Evolutionary conservation across 345 rosid species (phyloP), one percentile per base, ranked within the genome.

Genomic region (Brassica napus): DNA sequence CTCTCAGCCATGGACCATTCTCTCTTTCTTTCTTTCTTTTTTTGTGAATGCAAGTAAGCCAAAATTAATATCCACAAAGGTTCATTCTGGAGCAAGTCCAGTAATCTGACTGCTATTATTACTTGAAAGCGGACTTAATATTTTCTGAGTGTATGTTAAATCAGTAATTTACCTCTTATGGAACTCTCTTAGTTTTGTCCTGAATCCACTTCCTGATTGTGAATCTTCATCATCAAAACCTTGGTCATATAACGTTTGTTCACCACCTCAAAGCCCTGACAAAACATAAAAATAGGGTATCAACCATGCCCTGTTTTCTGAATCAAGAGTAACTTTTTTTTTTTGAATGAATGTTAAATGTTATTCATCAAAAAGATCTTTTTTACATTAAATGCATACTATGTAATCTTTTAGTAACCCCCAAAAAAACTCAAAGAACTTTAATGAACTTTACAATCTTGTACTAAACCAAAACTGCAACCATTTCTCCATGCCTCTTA

Each of bases 181-280:
- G 61, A 94, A n/a, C n/a, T n/a, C n/a, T n/a, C n/a, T n/a, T n/a
- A n/a, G n/a, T n/a, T n/a, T n/a, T n/a, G n/a, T n/a, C n/a, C n/a
- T n/a, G n/a, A n/a, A n/a, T n/a, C n/a, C n/a, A n/a, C n/a, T n/a
- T n/a, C n/a, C n/a, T n/a, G n/a, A n/a, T n/a, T n/a, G n/a, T n/a
- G n/a, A n/a, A n/a, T n/a, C n/a, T n/a, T n/a, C n/a, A n/a, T 23
- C 24, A 23, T 23, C 24, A 23, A 68, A 82, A 88, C 32, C 84
- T 66, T 66, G 14, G 94, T 87, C 76, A 90, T 73, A 74, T 91
- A 93, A 65, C 89, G 80, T 72, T 74, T 88, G 76, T 85, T 86
- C 71, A 80, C 75, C 73, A 65, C 86, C 65, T 91, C 97, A 77
- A 83, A 88, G 60, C 63, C 87, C 94, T 91, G 84, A 47, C 76